phyloP scores from a whole-genome alignment of 306 rosid genomes.

The Oemleria cerasiformis region DNA sequence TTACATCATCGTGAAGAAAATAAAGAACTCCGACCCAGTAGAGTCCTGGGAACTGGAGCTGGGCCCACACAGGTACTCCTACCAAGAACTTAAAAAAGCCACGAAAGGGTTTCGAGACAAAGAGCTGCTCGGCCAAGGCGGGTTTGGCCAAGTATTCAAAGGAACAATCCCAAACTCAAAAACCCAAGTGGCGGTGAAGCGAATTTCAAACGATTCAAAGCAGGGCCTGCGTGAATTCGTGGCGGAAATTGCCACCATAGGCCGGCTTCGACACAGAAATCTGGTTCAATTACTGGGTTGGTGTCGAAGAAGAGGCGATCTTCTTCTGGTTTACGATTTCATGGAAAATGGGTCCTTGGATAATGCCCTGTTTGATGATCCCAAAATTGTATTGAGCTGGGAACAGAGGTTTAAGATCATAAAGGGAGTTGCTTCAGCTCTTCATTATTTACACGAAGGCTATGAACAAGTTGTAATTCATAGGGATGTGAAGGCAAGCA shows the following conservation, averaged over 20 bases:
- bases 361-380: constrained; percentile 51
- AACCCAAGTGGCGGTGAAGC: constrained; percentile 63
- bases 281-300: constrained; percentile 72
- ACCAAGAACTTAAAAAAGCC: constrained; percentile 73
- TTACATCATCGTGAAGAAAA: constrained; percentile 46
- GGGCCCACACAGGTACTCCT: constrained; percentile 85
- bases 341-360: constrained; percentile 89
- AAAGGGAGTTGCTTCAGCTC: constrained; percentile 74
- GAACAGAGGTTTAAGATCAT: constrained; percentile 66
- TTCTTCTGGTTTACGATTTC: constrained; percentile 70
- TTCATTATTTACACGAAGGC: constrained; percentile 75
- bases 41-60: constrained; percentile 80
- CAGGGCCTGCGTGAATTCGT: constrained; percentile 77
- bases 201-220: constrained; percentile 73
- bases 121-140: constrained; percentile 71
- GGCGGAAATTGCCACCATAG: constrained; percentile 81
- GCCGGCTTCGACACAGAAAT: constrained; percentile 78
- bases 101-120: constrained; percentile 61
- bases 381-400: constrained; percentile 54
- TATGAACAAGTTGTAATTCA: constrained; percentile 78
- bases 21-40: constrained; percentile 59
- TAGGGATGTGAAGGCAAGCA: constrained; percentile 83
- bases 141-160: constrained; percentile 75
- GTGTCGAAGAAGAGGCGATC: constrained; percentile 72
- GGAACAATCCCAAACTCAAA: constrained; percentile 62